A percentile compares a stretch with the other conserved stretches of the same genome.
Conservation (phyloP, 371 early-diverging fungal genomes). For the Gilbertella persicaria region DNA sequence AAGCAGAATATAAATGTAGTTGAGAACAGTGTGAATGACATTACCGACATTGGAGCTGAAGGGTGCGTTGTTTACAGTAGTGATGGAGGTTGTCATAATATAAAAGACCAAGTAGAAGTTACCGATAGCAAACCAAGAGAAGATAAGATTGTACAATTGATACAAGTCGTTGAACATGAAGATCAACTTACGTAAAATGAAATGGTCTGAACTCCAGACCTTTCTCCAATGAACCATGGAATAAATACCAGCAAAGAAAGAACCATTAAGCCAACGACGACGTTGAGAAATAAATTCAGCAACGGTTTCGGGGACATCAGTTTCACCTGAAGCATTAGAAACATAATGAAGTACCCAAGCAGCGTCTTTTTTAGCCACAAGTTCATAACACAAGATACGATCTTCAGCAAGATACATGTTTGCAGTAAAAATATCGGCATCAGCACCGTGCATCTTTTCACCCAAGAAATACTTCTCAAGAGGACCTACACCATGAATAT, state of each 20-base stretch:
- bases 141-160: conserved; percentile 56
- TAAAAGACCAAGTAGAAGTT: conserved; percentile 76
- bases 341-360: conserved; percentile 68
- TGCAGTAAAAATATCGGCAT: conserved; percentile 64
- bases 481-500: conserved; percentile 60
- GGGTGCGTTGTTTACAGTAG: conserved; percentile 28
- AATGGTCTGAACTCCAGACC: conserved; percentile 63
- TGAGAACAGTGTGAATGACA: conserved; percentile 42
- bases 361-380: conserved; percentile 69
- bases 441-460: conserved; percentile 63
- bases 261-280: conserved; percentile 87
- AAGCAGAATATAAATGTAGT: conserved; percentile 60
- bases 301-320: conserved; percentile 77
- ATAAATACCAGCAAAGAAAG: conserved; percentile 66
- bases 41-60: conserved; percentile 38
- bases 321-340: conserved; percentile 71
- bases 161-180: conserved; percentile 68
- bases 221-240: conserved; percentile 53
- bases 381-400: conserved; percentile 87
- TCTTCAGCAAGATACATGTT: conserved; percentile 86
- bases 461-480: conserved; percentile 80
- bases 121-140: conserved; percentile 75
- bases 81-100: conserved; percentile 58
- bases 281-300: conserved; percentile 84
- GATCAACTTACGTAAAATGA: conserved; percentile 57